Conservation (phyloP, 176 grass and related monocot species). For the Puya raimondii region DNA sequence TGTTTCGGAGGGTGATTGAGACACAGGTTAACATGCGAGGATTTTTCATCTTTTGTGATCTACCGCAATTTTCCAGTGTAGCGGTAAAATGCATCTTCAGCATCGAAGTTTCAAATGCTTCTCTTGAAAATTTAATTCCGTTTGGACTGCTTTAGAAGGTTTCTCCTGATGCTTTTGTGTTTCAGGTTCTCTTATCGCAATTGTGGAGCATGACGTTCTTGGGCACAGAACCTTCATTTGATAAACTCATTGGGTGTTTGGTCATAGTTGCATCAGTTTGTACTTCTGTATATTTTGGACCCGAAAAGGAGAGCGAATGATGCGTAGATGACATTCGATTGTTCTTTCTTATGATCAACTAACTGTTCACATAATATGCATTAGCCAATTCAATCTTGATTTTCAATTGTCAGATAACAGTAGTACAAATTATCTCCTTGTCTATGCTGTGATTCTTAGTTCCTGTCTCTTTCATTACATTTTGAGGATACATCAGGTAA, state of each 20-base stretch:
- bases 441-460: too few species aligned
- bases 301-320: slow-evolving; percentile 13
- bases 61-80: too few species aligned
- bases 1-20: too few species aligned
- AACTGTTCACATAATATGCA: too few species aligned
- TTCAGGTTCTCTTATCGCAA: slow-evolving; percentile 20
- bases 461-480: too few species aligned
- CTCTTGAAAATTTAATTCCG: background rate
- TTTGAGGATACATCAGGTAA: too few species aligned
- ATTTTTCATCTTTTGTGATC: too few species aligned
- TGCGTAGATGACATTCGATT: background rate
- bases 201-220: slow-evolving; percentile 9
- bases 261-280: slow-evolving; percentile 17
- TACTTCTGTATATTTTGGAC: slow-evolving; percentile 3
- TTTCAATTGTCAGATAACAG: too few species aligned
- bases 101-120: background rate
- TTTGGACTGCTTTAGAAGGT: background rate
- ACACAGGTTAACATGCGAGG: too few species aligned
- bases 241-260: slow-evolving; percentile 19
- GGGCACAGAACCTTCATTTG: background rate
- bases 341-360: background rate
- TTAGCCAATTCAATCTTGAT: too few species aligned
- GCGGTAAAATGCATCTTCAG: too few species aligned
- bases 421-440: too few species aligned
- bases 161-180: background rate